phyloP scores from a whole-genome alignment of 2,329 filamentous ascomycete genomes.

The Malbranchea cinnamomea region DNA sequence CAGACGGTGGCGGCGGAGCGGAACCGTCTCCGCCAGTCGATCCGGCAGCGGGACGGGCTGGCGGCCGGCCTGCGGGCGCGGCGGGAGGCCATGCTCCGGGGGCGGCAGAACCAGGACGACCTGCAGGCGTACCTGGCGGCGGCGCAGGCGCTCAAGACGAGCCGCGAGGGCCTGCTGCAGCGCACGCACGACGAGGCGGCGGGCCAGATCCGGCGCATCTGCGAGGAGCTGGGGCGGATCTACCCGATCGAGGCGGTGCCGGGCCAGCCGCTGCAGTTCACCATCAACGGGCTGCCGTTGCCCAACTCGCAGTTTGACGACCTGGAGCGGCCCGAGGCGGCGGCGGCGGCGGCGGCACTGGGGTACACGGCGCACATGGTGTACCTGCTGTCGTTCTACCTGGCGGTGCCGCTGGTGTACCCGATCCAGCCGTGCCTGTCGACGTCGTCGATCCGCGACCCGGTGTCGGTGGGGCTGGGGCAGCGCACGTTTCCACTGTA shows the following conservation, averaged over 20 bases:
- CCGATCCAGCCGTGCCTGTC: slow-evolving; percentile 59
- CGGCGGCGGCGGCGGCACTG: slow-evolving; percentile 69
- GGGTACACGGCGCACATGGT: slow-evolving; percentile 66
- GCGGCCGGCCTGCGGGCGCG: slow-evolving; percentile 50
- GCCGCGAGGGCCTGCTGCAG: slow-evolving; percentile 40
- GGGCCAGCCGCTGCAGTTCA: slow-evolving; percentile 58
- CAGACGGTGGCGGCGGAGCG: slow-evolving; percentile 46
- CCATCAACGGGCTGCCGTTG: slow-evolving; percentile 61
- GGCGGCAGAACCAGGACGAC: slow-evolving; percentile 43
- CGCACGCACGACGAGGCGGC: slow-evolving; percentile 50
- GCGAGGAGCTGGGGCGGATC: slow-evolving; percentile 63
- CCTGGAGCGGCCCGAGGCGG: slow-evolving; percentile 48
- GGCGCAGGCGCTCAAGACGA: slow-evolving; percentile 43
- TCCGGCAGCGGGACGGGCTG: slow-evolving; percentile 52
- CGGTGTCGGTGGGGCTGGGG: slow-evolving; percentile 41
- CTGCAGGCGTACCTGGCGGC: slow-evolving; percentile 47
- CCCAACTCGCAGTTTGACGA: slow-evolving; percentile 70
- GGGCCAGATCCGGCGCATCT: slow-evolving; percentile 78
- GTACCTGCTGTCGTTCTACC: slow-evolving; percentile 65
- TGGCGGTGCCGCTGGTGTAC: slow-evolving; percentile 66
- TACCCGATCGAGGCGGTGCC: slow-evolving; percentile 63
- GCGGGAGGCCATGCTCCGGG: slow-evolving; percentile 50
- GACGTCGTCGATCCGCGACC: slow-evolving; percentile 59
- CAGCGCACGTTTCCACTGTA: slow-evolving; percentile 70
- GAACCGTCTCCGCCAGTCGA: slow-evolving; percentile 48